Conservation (phyloP, 176 grass and related monocot genomes). For the Hordeum marinum region DNA sequence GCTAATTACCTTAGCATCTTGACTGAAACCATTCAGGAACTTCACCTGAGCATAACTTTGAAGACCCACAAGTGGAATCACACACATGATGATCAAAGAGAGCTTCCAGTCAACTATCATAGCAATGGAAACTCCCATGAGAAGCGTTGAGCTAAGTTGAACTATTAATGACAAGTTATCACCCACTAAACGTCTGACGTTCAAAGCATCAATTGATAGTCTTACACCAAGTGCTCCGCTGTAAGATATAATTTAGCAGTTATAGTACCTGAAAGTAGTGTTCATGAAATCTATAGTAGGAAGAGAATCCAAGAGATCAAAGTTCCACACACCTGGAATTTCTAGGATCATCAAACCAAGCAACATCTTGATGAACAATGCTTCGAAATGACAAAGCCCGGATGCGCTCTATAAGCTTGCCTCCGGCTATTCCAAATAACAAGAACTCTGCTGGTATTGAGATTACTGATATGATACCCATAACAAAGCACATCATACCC, state of each 20-base stretch:
- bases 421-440: slow-evolving; percentile 73
- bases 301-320: background rate
- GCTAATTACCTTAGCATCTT: slow-evolving; percentile 69
- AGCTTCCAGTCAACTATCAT: slow-evolving; percentile 69
- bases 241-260: background rate
- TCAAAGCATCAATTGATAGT: slow-evolving; percentile 68
- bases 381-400: slow-evolving; percentile 58
- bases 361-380: slow-evolving; percentile 71
- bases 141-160: slow-evolving; percentile 40
- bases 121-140: slow-evolving; percentile 52
- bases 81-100: slow-evolving; percentile 46
- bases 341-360: slow-evolving; percentile 76
- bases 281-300: background rate
- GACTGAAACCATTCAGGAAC: slow-evolving; percentile 78
- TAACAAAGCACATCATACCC: slow-evolving; percentile 62
- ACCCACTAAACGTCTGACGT: slow-evolving; percentile 67
- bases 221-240: slow-evolving; percentile 64
- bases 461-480: slow-evolving; percentile 44
- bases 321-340: slow-evolving; percentile 57
- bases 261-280: background rate
- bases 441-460: slow-evolving; percentile 52
- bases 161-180: slow-evolving; percentile 60
- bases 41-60: slow-evolving; percentile 71
- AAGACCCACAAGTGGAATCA: slow-evolving; percentile 62
- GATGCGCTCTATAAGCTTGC: slow-evolving; percentile 72